A percentile compares a stretch with the other conserved stretches of the same genome.
These are phyloP conservation scores for Periconia digitata DNA, from an alignment of 2,329 filamentous ascomycete genomes.

Conservation along the genomic window DNA sequence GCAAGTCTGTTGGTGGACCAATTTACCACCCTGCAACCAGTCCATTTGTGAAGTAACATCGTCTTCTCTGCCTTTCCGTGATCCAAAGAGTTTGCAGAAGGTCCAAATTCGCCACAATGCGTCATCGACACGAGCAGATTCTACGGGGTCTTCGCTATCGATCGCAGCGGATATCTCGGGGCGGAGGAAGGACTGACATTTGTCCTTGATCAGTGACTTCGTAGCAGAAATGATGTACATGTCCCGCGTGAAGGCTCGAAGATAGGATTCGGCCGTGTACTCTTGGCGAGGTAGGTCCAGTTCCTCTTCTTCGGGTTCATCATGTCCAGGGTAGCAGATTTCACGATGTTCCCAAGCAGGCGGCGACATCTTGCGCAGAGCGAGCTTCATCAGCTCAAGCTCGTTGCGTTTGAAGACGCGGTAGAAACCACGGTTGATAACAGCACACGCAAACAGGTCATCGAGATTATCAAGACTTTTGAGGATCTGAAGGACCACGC, in stretches of 20 bases:
- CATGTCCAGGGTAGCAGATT: slow-evolving; percentile 55
- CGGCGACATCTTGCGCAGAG: slow-evolving; percentile 56
- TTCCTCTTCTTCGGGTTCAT: slow-evolving; percentile 43
- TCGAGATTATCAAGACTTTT: slow-evolving; percentile 51
- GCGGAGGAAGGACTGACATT: slow-evolving; percentile 58
- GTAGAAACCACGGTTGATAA: slow-evolving; percentile 60
- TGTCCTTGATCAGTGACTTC: slow-evolving; percentile 58
- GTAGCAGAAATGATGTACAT: slow-evolving; percentile 56
- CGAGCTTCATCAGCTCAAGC: slow-evolving; percentile 54
- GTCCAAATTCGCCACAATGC: slow-evolving; percentile 68
- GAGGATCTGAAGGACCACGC: slow-evolving; percentile 57
- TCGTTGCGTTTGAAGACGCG: slow-evolving; percentile 60
- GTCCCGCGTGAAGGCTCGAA: slow-evolving; percentile 55
- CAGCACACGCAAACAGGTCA: slow-evolving; percentile 58
- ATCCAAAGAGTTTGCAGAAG: slow-evolving; percentile 66
- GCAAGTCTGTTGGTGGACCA: slow-evolving; percentile 52
- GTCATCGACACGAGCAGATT: slow-evolving; percentile 58
- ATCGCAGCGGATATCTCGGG: slow-evolving; percentile 59
- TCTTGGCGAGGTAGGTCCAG: slow-evolving; percentile 51
- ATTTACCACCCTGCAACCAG: slow-evolving; percentile 61
- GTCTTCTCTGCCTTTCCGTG: slow-evolving; percentile 58
- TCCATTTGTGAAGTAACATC: slow-evolving; percentile 63
- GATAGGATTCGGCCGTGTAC: slow-evolving; percentile 56
- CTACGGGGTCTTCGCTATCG: slow-evolving; percentile 47
- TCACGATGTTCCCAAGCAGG: slow-evolving; percentile 64